Base-by-base conservation (phyloP, 176 grass and related monocot species). In the Panicum miliaceum region DNA sequence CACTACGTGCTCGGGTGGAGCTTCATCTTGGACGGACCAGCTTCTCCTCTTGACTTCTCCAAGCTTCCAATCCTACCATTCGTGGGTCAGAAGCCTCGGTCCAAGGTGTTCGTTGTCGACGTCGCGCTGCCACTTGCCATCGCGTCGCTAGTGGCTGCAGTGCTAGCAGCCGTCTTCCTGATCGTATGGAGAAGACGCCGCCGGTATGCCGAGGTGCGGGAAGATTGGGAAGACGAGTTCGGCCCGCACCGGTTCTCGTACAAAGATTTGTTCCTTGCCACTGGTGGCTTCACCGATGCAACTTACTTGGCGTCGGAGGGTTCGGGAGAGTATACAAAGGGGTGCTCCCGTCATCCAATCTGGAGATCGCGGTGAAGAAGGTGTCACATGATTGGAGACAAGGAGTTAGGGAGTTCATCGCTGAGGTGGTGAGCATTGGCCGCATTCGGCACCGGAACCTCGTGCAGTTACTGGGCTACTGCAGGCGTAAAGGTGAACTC, bases 151-250 rank as follows among this genome's bases (percentile, higher is more conserved):
- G 16, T 85, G 0, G 45, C 68, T 0, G 41, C 60, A 0, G 42
- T 20, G 25, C 25, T 77, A 2, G 46, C 38, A 1, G 25, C 13
- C 6, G 18, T 60, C 5, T 25, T 38, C 77, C 1, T 77, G 6
- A 0, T 25, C 43, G 13, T 78, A 0, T 4, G 52, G 60, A n/a
- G 64, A 0, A 43, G 71, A 2, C 64, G 19, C 11, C 66, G 66
- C 11, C 66, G 66, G 27, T 88, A 27, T 20, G 82, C 81, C 11
- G 86, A 91, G 78, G 46, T 82, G 64, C 56, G 58, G 0, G 90
- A 91, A 58, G 82, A 88, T 5, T 88, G 86, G 86, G 86, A 85
- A 72, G 35, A 77, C 3, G 71, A 84, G 53, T 91, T 88, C 35
- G 81, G 85, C 3, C 90, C 90, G 8, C 82, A 88, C 3, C 54